Evolutionary conservation across 306 rosid genomes (phyloP).

Genomic region (Acacia acuminata): DNA sequence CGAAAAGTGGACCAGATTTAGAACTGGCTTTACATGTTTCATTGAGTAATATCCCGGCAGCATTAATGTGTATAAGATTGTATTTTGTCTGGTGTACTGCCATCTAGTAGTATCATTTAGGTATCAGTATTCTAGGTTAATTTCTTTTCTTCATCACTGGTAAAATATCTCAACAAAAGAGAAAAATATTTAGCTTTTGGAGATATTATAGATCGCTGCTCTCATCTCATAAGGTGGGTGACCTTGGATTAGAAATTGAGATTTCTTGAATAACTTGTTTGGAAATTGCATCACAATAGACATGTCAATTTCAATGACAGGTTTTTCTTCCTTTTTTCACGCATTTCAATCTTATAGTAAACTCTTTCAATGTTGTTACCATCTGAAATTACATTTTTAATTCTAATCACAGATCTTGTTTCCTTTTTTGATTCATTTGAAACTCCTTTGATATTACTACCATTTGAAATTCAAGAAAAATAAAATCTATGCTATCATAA

Average conservation of each 20-base stretch:
- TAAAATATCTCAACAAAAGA: background rate
- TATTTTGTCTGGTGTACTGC: background rate
- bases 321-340: background rate
- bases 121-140: background rate
- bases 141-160: background rate
- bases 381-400: background rate
- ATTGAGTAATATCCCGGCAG: background rate
- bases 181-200: background rate
- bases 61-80: background rate
- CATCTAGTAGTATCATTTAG: background rate
- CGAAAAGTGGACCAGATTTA: background rate
- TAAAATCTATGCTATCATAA: background rate
- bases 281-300: background rate
- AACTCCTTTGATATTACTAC: conserved; percentile 2
- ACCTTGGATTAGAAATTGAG: background rate
- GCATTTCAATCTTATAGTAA: background rate
- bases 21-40: background rate
- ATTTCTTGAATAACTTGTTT: background rate
- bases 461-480: background rate
- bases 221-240: background rate
- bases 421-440: background rate
- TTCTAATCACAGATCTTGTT: background rate
- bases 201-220: background rate
- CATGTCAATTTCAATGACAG: background rate
- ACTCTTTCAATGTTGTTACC: background rate